phyloP scores from a whole-genome alignment of 2,329 filamentous ascomycete genomes.

The Colletotrichum camelliae region DNA sequence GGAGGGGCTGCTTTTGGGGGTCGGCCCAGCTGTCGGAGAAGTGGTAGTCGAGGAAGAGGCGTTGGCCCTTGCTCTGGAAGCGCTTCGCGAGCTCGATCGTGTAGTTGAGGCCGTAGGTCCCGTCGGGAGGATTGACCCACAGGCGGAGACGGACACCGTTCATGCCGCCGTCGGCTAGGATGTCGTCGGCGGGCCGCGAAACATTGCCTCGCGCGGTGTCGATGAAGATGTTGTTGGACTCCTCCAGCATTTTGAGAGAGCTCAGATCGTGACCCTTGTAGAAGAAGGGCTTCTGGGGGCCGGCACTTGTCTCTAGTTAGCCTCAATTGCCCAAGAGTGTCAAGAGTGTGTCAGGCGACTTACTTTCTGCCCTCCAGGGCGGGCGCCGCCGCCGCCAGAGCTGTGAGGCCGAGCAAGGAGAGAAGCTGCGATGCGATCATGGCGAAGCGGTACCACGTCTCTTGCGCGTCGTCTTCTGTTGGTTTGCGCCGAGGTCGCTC shows the following conservation, averaged over 20 bases:
- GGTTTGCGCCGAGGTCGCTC: background rate
- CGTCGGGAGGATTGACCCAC: constrained; percentile 16
- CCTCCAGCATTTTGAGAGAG: constrained; percentile 18
- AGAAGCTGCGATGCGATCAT: constrained; percentile 1
- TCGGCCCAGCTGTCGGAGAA: constrained; percentile 39
- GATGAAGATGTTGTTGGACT: constrained; percentile 8
- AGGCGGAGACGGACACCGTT: constrained; percentile 15
- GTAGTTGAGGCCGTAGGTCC: constrained; percentile 19
- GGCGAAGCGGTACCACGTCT: background rate
- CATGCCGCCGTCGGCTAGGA: constrained; percentile 19
- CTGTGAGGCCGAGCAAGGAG: constrained; percentile 8
- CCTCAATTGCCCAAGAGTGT: background rate
- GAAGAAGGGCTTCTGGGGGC: constrained; percentile 3
- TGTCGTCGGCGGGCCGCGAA: constrained; percentile 12
- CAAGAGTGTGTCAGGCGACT: background rate
- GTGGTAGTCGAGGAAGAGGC: constrained; percentile 41
- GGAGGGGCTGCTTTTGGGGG: constrained; percentile 36
- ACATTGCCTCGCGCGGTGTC: constrained; percentile 12
- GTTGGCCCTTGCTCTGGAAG: constrained; percentile 37
- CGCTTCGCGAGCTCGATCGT: constrained; percentile 35
- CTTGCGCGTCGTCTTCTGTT: no score
- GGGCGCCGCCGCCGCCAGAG: background rate
- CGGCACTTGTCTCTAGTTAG: background rate
- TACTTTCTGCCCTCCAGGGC: background rate
- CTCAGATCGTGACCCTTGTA: constrained; percentile 20